Conservation (phyloP, 2,329 filamentous ascomycete species). For the Aspergillus pseudonomiae region DNA sequence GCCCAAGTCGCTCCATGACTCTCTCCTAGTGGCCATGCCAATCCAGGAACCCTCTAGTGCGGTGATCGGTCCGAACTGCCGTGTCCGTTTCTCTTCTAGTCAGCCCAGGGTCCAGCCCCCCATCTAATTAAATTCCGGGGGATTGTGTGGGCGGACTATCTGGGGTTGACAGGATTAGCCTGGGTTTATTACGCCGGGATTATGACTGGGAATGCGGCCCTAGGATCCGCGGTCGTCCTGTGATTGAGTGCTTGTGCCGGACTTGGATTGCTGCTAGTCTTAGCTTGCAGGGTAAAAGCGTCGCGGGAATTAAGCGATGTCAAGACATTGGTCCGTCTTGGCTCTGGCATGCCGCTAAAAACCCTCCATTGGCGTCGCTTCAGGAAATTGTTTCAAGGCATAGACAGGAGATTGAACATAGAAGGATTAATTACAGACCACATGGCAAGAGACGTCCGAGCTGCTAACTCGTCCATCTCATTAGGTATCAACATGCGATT, state of each 20-base stretch:
- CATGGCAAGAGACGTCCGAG: background rate
- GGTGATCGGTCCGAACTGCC: background rate
- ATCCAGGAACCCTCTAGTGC: background rate
- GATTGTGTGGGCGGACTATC: background rate
- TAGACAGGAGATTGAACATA: background rate
- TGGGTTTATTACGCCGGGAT: too few species aligned
- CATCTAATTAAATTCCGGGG: background rate
- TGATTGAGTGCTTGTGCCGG: background rate
- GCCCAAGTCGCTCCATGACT: background rate
- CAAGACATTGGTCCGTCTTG: background rate
- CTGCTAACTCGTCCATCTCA: too few species aligned
- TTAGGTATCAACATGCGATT: background rate
- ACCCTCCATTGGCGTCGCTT: conserved; percentile 8
- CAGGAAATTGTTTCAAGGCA: background rate
- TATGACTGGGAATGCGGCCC: background rate
- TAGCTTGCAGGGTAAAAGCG: background rate
- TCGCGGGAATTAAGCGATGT: background rate
- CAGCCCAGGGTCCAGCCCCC: background rate
- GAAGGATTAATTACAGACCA: background rate
- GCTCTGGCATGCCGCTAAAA: background rate
- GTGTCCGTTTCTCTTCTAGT: conserved; percentile 2
- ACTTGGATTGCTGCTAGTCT: background rate
- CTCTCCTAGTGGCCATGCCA: background rate
- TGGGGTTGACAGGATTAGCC: background rate
- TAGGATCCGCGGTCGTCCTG: background rate